phyloP scores from a whole-genome alignment of 1,139 yeast species.

The Blastobotrys petasosporus region DNA sequence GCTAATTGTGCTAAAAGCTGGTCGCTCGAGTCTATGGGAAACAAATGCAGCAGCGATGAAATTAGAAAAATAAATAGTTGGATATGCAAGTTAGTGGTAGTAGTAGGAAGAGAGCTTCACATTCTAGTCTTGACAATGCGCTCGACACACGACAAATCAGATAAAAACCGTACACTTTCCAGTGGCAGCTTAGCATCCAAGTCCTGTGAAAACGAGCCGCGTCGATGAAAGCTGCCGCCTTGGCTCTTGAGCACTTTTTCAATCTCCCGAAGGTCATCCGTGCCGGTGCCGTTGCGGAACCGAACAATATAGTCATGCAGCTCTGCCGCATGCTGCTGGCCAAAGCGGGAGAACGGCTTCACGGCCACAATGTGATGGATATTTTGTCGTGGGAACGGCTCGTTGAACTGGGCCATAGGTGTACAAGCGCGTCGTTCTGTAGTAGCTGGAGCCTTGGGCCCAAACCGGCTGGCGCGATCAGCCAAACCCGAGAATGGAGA shows the following conservation, averaged over 20 bases:
- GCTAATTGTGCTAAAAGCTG: no score
- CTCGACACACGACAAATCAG: conserved; percentile 5
- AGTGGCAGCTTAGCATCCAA: conserved; percentile 7
- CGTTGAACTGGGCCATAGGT: no score
- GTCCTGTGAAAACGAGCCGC: conserved; percentile 8
- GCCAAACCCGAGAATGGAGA: no score
- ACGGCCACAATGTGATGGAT: not conserved
- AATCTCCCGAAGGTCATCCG: conserved; percentile 8
- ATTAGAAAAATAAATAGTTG: no score
- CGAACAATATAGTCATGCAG: conserved; percentile 8
- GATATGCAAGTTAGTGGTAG: no score
- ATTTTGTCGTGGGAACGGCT: no score
- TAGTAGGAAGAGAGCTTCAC: not conserved
- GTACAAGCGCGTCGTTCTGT: no score
- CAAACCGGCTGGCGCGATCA: no score
- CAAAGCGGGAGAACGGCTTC: not conserved
- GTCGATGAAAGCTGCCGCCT: conserved; percentile 3
- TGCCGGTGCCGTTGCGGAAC: conserved; percentile 8
- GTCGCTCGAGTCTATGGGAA: no score
- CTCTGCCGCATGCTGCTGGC: not conserved
- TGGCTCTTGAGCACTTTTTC: conserved; percentile 2
- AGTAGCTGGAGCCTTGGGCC: no score
- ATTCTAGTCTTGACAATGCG: conserved; percentile 4
- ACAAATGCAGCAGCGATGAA: no score
- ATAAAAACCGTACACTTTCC: conserved; percentile 3